phyloP scores from a whole-genome alignment of 805 yeast genomes.

The Wickerhamomyces alni region DNA sequence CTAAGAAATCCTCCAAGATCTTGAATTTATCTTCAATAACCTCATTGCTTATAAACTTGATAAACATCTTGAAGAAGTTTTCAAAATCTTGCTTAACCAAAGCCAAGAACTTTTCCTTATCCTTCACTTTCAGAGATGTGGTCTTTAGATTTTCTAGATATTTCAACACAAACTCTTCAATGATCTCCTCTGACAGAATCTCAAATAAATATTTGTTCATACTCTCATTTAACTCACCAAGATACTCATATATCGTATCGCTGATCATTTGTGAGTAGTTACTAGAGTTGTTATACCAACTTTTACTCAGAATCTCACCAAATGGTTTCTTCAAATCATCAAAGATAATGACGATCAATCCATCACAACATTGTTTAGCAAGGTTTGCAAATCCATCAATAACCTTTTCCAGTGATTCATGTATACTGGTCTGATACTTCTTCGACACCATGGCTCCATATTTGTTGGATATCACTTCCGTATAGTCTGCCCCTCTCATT shows the following conservation, averaged over 20 bases:
- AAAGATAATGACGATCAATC: slow-evolving; percentile 53
- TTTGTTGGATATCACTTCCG: slow-evolving; percentile 64
- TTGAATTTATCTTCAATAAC: slow-evolving; percentile 44
- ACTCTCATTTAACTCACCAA: slow-evolving; percentile 52
- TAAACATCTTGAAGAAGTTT: slow-evolving; percentile 46
- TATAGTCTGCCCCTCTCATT: slow-evolving; percentile 59
- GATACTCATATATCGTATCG: slow-evolving; percentile 71
- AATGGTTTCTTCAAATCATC: slow-evolving; percentile 66
- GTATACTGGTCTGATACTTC: slow-evolving; percentile 54
- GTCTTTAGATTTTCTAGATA: slow-evolving; percentile 43
- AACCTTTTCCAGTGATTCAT: slow-evolving; percentile 50
- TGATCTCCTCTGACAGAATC: slow-evolving; percentile 44
- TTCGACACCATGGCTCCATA: slow-evolving; percentile 62
- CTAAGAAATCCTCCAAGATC: slow-evolving; percentile 57
- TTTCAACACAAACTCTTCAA: slow-evolving; percentile 44
- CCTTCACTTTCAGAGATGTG: slow-evolving; percentile 35
- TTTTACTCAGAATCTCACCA: slow-evolving; percentile 53
- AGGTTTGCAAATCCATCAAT: slow-evolving; percentile 76
- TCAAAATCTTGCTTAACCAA: slow-evolving; percentile 58
- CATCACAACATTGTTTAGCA: slow-evolving; percentile 57
- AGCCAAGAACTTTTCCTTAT: slow-evolving; percentile 37
- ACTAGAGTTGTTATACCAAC: slow-evolving; percentile 42
- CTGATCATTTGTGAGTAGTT: slow-evolving; percentile 52
- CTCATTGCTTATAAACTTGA: slow-evolving; percentile 34
- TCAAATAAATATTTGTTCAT: slow-evolving; percentile 50